Evolutionary conservation across 768 basidiomycete species (phyloP).

Genomic region (Glaciozyma martinii): DNA sequence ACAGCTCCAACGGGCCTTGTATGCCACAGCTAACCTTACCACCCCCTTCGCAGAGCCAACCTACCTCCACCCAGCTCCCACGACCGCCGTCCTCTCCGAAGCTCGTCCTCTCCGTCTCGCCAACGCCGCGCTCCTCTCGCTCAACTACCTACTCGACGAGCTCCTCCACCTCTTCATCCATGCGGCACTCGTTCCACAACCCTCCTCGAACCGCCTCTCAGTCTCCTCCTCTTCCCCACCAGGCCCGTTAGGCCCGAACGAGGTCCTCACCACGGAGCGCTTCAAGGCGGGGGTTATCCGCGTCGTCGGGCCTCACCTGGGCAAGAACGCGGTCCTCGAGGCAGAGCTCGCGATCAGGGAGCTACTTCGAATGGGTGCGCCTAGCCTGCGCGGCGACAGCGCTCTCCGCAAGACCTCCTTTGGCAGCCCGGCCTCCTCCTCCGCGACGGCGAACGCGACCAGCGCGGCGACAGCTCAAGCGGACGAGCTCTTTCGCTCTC

Average conservation of each 20-base stretch:
- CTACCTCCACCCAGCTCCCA: conserved; percentile 74
- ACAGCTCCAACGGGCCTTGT: too few relatives aligned
- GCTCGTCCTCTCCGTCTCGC: conserved; percentile 82
- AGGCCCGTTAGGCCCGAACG: background rate
- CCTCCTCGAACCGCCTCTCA: background rate
- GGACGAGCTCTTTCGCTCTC: conserved; percentile 32
- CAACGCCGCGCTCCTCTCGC: conserved; percentile 60
- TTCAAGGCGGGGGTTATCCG: conserved; percentile 59
- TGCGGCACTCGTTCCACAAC: background rate
- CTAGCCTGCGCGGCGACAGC: conserved; percentile 55
- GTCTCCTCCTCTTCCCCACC: background rate
- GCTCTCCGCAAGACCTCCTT: conserved; percentile 9
- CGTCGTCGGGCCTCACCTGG: conserved; percentile 67
- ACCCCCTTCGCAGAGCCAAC: conserved; percentile 46
- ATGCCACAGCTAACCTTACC: too few relatives aligned
- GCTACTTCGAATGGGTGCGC: conserved; percentile 43
- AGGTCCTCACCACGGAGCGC: conserved; percentile 55
- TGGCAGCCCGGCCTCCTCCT: background rate
- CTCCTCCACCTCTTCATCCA: conserved; percentile 57
- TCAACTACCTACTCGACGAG: conserved; percentile 79
- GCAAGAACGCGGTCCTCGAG: conserved; percentile 84
- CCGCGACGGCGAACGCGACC: conserved; percentile 1
- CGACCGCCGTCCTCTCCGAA: conserved; percentile 85
- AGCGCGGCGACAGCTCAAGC: conserved; percentile 14
- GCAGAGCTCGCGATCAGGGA: conserved; percentile 86